Percentiles rank a stretch among this genome's conserved stretches.
phyloP scores from a whole-genome alignment of 1,284 basidiomycete genomes.

The Dichomitus squalens region DNA sequence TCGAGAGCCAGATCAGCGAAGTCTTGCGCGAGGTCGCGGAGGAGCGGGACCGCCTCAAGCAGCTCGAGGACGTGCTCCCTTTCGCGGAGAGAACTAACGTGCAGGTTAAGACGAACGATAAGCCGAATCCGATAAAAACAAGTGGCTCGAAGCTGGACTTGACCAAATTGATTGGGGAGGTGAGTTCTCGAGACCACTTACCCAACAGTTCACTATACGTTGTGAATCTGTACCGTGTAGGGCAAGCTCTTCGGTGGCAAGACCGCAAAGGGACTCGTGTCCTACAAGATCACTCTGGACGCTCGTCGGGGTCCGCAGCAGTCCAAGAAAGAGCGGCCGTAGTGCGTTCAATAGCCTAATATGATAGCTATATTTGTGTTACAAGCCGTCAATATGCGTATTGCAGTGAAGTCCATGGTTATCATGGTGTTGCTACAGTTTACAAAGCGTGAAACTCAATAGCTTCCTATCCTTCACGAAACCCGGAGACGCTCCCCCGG shows the following conservation, averaged over 20 bases:
- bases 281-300: neutral
- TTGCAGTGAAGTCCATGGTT: too few relatives aligned
- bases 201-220: too few relatives aligned
- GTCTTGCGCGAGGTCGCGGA: constrained; percentile 17
- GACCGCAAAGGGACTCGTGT: neutral
- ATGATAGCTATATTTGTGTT: too few relatives aligned
- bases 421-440: too few relatives aligned
- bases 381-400: too few relatives aligned
- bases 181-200: neutral
- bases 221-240: neutral
- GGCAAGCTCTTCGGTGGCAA: neutral
- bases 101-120: neutral
- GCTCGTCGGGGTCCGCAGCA: neutral
- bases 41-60: constrained; percentile 17
- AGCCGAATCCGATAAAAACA: neutral
- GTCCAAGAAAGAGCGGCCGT: neutral
- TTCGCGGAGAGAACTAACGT: neutral
- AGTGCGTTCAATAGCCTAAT: neutral
- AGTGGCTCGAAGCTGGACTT: neutral
- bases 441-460: too few relatives aligned
- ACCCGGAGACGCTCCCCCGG: too few relatives aligned
- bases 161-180: neutral
- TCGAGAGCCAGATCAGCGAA: constrained; percentile 13
- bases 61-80: constrained; percentile 9
- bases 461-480: too few relatives aligned